These are phyloP conservation scores for Ascoidea tarda DNA, from an alignment of 805 yeast species.

Conservation along the genomic window DNA sequence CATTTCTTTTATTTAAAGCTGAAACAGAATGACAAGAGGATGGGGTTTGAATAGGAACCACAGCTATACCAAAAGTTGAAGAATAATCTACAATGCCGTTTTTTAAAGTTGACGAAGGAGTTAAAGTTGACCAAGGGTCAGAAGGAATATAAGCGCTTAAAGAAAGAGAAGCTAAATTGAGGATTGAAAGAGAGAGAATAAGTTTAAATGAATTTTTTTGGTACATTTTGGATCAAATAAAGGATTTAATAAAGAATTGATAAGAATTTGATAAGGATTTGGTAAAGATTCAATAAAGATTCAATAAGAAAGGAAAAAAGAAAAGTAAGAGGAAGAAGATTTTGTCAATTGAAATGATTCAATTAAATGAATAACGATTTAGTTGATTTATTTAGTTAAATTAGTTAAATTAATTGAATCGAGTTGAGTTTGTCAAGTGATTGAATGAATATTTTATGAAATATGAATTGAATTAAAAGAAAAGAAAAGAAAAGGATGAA, in stretches of 20 bases:
- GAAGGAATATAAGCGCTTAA: constrained; percentile 51
- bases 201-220: not conserved
- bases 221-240: no score
- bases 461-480: not conserved
- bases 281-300: no score
- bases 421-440: no score
- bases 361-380: no score
- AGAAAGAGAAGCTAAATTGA: constrained; percentile 27
- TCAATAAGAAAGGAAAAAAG: no score
- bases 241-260: no score
- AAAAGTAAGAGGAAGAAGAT: no score
- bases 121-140: constrained; percentile 59
- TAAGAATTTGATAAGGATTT: no score
- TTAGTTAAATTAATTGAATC: no score
- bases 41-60: constrained; percentile 31
- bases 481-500: no score
- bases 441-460: not conserved
- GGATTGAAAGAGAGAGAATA: not conserved
- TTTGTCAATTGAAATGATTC: no score
- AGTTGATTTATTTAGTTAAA: no score
- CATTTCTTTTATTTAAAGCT: constrained; percentile 20
- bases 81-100: constrained; percentile 46
- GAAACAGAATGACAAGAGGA: constrained; percentile 18
- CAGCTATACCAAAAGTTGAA: constrained; percentile 54
- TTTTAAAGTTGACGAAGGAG: constrained; percentile 39